Conservation (phyloP, 805 yeast species). For the Nakazawaea ambrosiae region DNA sequence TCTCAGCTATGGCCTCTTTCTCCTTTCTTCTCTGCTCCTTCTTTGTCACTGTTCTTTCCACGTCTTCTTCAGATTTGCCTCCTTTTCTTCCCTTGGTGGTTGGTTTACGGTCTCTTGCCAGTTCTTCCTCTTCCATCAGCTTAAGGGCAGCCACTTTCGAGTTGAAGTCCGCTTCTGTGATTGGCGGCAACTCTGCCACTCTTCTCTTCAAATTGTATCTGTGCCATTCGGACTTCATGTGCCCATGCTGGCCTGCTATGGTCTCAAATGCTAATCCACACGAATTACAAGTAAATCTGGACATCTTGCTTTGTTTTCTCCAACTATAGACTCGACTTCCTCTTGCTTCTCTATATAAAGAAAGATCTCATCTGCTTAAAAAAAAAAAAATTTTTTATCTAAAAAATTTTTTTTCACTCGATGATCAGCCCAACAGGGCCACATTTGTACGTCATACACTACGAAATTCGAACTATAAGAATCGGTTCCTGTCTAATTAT, state of each 20-base stretch:
- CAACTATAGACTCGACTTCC: neutral
- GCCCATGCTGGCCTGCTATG: constrained; percentile 36
- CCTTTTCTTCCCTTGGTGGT: constrained; percentile 13
- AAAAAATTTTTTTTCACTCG: constrained; percentile 5
- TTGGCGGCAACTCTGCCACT: constrained; percentile 39
- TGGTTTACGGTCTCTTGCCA: neutral
- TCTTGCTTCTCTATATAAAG: neutral
- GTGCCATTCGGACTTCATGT: constrained; percentile 46
- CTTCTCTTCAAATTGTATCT: constrained; percentile 41
- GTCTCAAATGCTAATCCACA: constrained; percentile 34
- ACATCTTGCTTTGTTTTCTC: neutral
- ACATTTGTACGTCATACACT: too few relatives aligned
- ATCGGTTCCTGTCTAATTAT: too few relatives aligned
- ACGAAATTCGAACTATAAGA: too few relatives aligned
- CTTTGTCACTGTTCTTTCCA: constrained; percentile 29
- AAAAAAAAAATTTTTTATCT: neutral
- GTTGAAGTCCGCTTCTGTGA: constrained; percentile 28
- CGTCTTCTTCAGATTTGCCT: constrained; percentile 15
- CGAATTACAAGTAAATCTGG: constrained; percentile 34
- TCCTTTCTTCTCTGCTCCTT: constrained; percentile 44
- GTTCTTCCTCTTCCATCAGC: constrained; percentile 3
- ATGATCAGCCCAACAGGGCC: too few relatives aligned
- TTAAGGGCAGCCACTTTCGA: constrained; percentile 7
- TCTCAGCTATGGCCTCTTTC: constrained; percentile 41
- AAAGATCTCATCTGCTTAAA: too few relatives aligned